Percentiles rank a stretch among this genome's conserved stretches.
Conservation (phyloP, 2,329 filamentous ascomycete species). For the Elsinoe necatrix region DNA sequence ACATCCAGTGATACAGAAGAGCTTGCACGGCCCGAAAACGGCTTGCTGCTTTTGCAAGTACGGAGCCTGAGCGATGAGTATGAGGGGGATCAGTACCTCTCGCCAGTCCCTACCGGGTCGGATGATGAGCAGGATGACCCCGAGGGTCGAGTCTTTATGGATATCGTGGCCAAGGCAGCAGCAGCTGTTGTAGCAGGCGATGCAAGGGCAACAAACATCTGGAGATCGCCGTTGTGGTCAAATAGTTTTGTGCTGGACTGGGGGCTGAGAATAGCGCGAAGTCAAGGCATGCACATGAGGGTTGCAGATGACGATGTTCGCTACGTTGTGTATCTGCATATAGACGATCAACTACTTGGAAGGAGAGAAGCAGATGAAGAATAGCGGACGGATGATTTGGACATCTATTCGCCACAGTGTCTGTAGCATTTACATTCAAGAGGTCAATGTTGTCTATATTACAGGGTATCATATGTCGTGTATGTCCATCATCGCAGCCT, state of each 20-base stretch:
- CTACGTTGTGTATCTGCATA: constrained; percentile 27
- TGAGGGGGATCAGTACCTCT: constrained; percentile 15
- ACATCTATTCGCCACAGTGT: too few relatives aligned
- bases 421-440: not conserved
- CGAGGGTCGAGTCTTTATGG: constrained; percentile 17
- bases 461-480: not conserved
- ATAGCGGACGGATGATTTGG: not conserved
- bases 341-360: constrained; percentile 2
- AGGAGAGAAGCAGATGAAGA: not conserved
- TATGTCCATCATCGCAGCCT: too few relatives aligned
- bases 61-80: constrained; percentile 21
- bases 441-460: not conserved
- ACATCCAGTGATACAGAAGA: not conserved
- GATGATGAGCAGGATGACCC: constrained; percentile 22
- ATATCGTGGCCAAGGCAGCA: constrained; percentile 16
- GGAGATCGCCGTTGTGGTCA: constrained; percentile 25
- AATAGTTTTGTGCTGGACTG: constrained; percentile 24
- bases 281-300: constrained; percentile 29
- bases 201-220: constrained; percentile 17
- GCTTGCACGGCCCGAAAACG: not conserved
- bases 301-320: constrained; percentile 24
- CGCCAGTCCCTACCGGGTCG: constrained; percentile 8
- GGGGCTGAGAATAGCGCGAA: constrained; percentile 25
- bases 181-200: constrained; percentile 3
- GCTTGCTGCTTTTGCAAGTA: constrained; percentile 13